These are phyloP conservation scores for Syzygium aromaticum DNA, from an alignment of 345 rosid species.

Conservation along the genomic window DNA sequence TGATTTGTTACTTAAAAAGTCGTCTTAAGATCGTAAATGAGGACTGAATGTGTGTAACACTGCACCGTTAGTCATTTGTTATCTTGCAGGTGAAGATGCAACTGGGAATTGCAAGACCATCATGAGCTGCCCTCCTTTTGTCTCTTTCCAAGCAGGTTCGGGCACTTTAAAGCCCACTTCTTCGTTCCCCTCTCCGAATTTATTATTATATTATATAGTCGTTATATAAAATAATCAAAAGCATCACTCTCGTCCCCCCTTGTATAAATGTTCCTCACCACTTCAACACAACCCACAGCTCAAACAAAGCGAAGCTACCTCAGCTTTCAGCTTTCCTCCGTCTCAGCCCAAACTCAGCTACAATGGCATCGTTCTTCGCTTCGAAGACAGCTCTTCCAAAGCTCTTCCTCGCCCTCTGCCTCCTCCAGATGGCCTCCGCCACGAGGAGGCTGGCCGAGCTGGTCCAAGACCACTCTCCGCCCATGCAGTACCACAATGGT, in stretches of 20 bases:
- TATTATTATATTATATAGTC: not conserved
- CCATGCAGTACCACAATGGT: constrained; percentile 58
- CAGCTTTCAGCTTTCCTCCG: not conserved
- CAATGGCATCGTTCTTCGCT: not conserved
- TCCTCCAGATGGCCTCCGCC: constrained; percentile 8
- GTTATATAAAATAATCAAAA: not conserved
- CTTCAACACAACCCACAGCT: not conserved
- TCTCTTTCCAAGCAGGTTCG: not conserved
- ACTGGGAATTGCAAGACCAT: not conserved
- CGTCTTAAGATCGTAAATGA: not conserved
- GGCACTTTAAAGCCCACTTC: not conserved
- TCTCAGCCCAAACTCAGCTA: not conserved
- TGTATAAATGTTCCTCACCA: not conserved
- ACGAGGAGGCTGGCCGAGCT: constrained; percentile 18
- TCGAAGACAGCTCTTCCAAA: not conserved
- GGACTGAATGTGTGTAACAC: not conserved
- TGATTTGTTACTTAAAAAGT: not conserved
- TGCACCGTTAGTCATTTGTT: not conserved
- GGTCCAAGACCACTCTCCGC: constrained; percentile 20
- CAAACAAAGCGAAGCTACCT: not conserved
- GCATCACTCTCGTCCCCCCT: not conserved
- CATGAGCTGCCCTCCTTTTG: not conserved
- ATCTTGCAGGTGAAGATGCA: not conserved
- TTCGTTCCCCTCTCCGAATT: not conserved
- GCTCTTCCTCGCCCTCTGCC: not conserved